Evolutionary conservation across 108 stramenopile species (phyloP).

Genomic region (Nannochloropsis salina): DNA sequence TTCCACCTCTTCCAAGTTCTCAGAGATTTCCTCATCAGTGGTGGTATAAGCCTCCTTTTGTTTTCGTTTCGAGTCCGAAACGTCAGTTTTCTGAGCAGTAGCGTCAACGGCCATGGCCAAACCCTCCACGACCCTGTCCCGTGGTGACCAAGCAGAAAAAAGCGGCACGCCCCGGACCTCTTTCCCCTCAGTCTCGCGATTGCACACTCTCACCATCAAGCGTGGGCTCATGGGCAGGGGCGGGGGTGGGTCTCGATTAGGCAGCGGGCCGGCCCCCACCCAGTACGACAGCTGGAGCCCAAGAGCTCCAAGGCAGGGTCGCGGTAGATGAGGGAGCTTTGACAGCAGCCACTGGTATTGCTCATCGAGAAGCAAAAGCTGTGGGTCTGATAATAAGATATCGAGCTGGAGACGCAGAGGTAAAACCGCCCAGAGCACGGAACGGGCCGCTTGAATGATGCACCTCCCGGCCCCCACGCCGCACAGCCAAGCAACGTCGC

Average conservation of each 20-base stretch:
- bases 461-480: not conserved
- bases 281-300: not conserved
- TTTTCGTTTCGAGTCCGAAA: not conserved
- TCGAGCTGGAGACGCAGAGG: not conserved
- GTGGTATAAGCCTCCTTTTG: not conserved
- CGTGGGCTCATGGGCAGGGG: slow-evolving; percentile 13
- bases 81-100: not conserved
- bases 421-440: not conserved
- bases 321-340: not conserved
- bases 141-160: not conserved
- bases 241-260: not conserved
- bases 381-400: not conserved
- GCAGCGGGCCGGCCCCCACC: not conserved
- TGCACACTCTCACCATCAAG: not conserved
- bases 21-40: not conserved
- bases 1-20: not conserved
- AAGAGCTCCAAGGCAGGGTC: not conserved
- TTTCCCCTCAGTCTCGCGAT: not conserved
- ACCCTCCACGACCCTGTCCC: not conserved
- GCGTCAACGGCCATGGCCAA: not conserved
- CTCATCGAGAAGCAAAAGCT: not conserved
- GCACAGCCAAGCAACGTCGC: slow-evolving; percentile 11
- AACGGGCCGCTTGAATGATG: not conserved
- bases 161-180: not conserved
- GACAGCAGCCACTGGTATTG: not conserved